Base-by-base conservation (phyloP, 208 protist species). In the Acanthamoeba lenticulata region DNA sequence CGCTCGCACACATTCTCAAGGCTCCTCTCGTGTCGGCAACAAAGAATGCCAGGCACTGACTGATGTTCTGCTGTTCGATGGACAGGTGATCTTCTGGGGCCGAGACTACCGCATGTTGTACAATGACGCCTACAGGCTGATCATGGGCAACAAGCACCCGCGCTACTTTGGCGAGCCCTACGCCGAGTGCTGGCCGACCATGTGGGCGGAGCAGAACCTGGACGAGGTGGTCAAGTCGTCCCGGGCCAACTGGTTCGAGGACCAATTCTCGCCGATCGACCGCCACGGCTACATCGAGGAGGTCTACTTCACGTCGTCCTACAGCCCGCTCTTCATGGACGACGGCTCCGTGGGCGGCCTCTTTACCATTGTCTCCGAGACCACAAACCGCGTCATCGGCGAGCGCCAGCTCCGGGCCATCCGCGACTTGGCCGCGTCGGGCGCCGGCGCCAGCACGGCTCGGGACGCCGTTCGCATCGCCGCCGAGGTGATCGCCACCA, bases 201-300 rank as follows among this genome's bases (percentile, higher is more conserved):
- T 86, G 77, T 86, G 77, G 77, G 77, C 40, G 13, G 77, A 86
- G 36, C 77, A 86, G 77, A 86, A 86, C 29, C 77, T 86, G 13
- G 77, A 86, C 17, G 77, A 86, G 29, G 45, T 86, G 5, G 77
- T 86, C 44, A 49, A 86, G 77, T 86, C 77, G 2, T 86, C 77
- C n/a, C 24, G 45, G 44, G 85, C 85, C 49, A 91, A 65, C 55
- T 91, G 85, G 85, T 42, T 72, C 40, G 85, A 91, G 85, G 85
- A 91, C 49, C 85, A 91, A 55, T 74, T 47, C 57, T 74, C 60
- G 9, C 85, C 60, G 13, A 91, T 91, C 38, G 60, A 91, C 42
- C 67, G 85, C 13, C 60, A 74, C 55, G 85, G 85, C 49, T 91
- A 91, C 55, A 34, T 91, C n/a, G 85, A 91, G 85, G 85, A 91